Evolutionary conservation across 2,329 filamentous ascomycete genomes (phyloP).

Genomic region (Verticillium isaacii): DNA sequence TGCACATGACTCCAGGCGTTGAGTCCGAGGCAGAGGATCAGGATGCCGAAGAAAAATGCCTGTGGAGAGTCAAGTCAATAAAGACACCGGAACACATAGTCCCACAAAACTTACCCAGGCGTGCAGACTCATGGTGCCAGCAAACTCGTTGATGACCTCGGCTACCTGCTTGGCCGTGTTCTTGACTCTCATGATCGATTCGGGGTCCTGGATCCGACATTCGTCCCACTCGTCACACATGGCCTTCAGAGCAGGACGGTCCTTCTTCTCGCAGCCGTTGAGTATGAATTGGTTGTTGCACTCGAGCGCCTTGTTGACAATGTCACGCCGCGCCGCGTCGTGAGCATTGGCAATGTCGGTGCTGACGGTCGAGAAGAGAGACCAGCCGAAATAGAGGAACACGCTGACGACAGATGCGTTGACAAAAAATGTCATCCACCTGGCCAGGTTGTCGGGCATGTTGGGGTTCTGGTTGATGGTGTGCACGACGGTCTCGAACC

Average conservation of each 20-base stretch:
- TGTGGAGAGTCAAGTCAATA: constrained; percentile 19
- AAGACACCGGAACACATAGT: neutral
- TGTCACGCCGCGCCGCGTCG: constrained; percentile 60
- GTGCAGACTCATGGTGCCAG: constrained; percentile 86
- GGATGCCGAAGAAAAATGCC: constrained; percentile 46
- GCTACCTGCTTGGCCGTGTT: constrained; percentile 85
- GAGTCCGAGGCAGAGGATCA: constrained; percentile 42
- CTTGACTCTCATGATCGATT: constrained; percentile 71
- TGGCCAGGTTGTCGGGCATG: constrained; percentile 53
- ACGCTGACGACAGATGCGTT: constrained; percentile 56
- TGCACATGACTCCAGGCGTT: constrained; percentile 32
- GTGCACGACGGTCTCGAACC: constrained; percentile 40
- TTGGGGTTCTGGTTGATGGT: constrained; percentile 53
- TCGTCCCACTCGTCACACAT: constrained; percentile 77
- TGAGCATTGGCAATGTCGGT: constrained; percentile 71
- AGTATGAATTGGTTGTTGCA: constrained; percentile 70
- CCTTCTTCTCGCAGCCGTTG: constrained; percentile 66
- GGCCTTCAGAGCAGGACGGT: constrained; percentile 66
- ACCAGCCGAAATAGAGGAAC: constrained; percentile 62
- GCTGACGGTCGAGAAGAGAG: constrained; percentile 64
- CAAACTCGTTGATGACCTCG: constrained; percentile 88
- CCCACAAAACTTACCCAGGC: constrained; percentile 42
- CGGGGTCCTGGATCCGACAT: constrained; percentile 83
- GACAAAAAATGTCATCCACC: constrained; percentile 56
- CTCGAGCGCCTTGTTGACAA: constrained; percentile 66